Evolutionary conservation across 352 stramenopile species (phyloP).

Genomic region (Phytophthora kernoviae): DNA sequence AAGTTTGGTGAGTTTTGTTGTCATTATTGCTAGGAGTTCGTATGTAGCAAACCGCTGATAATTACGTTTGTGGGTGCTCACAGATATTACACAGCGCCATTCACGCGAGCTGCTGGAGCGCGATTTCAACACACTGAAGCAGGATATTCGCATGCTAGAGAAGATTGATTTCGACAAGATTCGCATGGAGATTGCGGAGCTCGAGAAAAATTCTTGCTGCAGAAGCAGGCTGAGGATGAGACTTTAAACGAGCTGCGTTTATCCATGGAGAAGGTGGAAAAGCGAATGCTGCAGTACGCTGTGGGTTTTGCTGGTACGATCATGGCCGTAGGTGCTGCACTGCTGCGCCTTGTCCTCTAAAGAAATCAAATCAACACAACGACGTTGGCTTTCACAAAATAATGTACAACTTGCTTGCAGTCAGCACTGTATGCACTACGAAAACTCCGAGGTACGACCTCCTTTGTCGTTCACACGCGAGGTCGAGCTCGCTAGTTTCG

Average conservation of each 20-base stretch:
- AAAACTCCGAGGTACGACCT: slow-evolving; percentile 49
- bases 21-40: background rate
- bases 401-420: background rate
- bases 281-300: slow-evolving; percentile 88
- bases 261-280: slow-evolving; percentile 91
- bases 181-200: slow-evolving; percentile 84
- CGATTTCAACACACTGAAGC: slow-evolving; percentile 91
- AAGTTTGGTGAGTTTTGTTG: slow-evolving; percentile 74
- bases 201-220: slow-evolving; percentile 91
- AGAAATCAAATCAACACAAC: slow-evolving; percentile 4
- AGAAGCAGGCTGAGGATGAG: slow-evolving; percentile 89
- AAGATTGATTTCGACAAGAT: slow-evolving; percentile 92
- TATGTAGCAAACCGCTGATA: slow-evolving; percentile 1
- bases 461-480: slow-evolving; percentile 65
- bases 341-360: slow-evolving; percentile 79
- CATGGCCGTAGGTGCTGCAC: slow-evolving; percentile 80
- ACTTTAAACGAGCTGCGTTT: slow-evolving; percentile 86
- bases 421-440: slow-evolving; percentile 7
- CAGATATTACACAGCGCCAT: slow-evolving; percentile 89
- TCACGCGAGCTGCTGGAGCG: slow-evolving; percentile 87
- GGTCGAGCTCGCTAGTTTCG: slow-evolving; percentile 65
- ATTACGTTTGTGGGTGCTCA: background rate
- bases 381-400: background rate
- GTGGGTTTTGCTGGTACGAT: slow-evolving; percentile 89
- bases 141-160: slow-evolving; percentile 90